Conservation (phyloP, 2,329 filamentous ascomycete species). For the Arachnomyces sp. region DNA sequence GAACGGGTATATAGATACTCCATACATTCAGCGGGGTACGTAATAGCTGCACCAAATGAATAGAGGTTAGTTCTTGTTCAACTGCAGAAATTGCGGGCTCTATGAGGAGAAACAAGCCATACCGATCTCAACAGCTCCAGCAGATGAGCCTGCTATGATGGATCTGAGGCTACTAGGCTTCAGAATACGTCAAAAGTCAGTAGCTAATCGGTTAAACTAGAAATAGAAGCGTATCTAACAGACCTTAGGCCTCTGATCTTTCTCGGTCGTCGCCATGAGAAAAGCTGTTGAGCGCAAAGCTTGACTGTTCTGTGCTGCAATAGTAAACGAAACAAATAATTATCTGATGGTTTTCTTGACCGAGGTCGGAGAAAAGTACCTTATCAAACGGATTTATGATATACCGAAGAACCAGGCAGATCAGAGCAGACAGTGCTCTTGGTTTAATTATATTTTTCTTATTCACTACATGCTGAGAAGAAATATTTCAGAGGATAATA, state of each 20-base stretch:
- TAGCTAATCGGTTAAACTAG: neutral
- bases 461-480: too few relatives aligned
- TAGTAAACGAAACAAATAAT: neutral
- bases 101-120: slow-evolving; percentile 12
- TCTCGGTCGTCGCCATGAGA: slow-evolving; percentile 25
- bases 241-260: slow-evolving; percentile 33
- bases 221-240: slow-evolving; percentile 1
- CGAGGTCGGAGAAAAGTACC: too few relatives aligned
- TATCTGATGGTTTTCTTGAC: neutral
- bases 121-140: slow-evolving; percentile 92
- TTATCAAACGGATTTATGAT: too few relatives aligned
- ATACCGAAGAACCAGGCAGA: too few relatives aligned
- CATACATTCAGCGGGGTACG: slow-evolving; percentile 88
- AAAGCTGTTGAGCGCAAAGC: slow-evolving; percentile 13
- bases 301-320: slow-evolving; percentile 8
- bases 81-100: neutral
- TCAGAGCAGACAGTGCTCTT: too few relatives aligned
- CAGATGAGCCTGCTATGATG: slow-evolving; percentile 85
- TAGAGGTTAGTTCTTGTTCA: slow-evolving; percentile 16
- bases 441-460: too few relatives aligned
- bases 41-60: slow-evolving; percentile 55
- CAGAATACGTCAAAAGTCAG: slow-evolving; percentile 29
- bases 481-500: too few relatives aligned
- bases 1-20: slow-evolving; percentile 8
- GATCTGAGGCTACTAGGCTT: slow-evolving; percentile 77